Evolutionary conservation across 164 flowering plant species (phyloP).

Genomic region (Sedum album): DNA sequence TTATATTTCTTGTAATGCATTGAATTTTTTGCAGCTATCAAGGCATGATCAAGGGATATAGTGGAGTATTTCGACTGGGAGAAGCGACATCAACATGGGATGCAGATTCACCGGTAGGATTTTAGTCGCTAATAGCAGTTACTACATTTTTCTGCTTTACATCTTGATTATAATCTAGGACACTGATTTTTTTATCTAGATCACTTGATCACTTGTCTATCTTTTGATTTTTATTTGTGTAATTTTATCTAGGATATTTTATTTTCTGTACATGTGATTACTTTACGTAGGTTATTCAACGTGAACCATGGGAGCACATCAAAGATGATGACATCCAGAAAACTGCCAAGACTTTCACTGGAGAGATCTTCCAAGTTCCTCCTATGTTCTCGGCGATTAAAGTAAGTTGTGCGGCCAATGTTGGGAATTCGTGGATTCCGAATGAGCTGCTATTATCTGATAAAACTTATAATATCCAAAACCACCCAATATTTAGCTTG

Average conservation of each 20-base stretch:
- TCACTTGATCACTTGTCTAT: background rate
- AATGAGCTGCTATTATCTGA: background rate
- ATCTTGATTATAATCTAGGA: no score
- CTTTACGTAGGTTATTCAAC: constrained; percentile 67
- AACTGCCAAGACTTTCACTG: constrained; percentile 63
- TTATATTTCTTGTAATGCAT: background rate
- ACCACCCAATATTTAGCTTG: background rate
- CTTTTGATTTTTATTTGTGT: background rate
- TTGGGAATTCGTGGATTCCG: background rate
- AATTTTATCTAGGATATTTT: no score
- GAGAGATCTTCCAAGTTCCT: constrained; percentile 98
- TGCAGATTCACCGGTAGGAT: constrained; percentile 96
- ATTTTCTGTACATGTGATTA: background rate
- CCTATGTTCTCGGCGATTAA: constrained; percentile 99
- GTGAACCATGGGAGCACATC: constrained; percentile 98
- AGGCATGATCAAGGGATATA: constrained; percentile 89
- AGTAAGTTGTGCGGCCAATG: constrained; percentile 36
- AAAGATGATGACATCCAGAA: constrained; percentile 82
- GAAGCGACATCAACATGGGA: constrained; percentile 99
- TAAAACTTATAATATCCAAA: background rate
- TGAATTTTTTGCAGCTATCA: constrained; percentile 54
- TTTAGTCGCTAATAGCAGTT: constrained; percentile 5
- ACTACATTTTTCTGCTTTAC: background rate
- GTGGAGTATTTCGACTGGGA: constrained; percentile 88
- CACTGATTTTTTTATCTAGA: no score